Evolutionary conservation across 345 rosid genomes (phyloP).

Genomic region (Cardiospermum halicacabum): DNA sequence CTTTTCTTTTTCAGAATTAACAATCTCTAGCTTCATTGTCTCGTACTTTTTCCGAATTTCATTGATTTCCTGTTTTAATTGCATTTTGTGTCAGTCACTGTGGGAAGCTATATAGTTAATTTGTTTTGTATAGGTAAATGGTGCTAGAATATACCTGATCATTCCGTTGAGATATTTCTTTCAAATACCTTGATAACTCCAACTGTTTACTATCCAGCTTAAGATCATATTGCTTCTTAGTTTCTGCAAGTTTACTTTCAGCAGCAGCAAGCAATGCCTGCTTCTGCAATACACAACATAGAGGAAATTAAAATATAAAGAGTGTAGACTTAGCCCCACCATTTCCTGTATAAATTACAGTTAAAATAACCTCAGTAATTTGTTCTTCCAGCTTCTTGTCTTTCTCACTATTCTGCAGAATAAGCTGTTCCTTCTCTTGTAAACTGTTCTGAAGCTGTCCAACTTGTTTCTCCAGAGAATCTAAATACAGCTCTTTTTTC

Average conservation of each 20-base stretch:
- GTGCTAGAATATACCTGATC: conserved; percentile 58
- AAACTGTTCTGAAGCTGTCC: conserved; percentile 41
- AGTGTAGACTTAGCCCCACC: conserved; percentile 8
- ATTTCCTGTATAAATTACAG: conserved; percentile 2
- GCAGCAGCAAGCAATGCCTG: conserved; percentile 51
- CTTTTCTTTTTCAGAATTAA: conserved; percentile 60
- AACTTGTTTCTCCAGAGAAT: conserved; percentile 55
- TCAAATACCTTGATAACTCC: conserved; percentile 81
- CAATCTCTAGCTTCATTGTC: conserved; percentile 66
- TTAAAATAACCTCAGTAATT: conserved; percentile 47
- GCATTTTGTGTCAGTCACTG: conserved; percentile 12
- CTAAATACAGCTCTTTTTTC: conserved; percentile 38
- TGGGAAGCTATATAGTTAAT: conserved; percentile 6
- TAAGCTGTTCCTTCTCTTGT: conserved; percentile 63
- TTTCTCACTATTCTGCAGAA: conserved; percentile 47
- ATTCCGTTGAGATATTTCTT: conserved; percentile 85
- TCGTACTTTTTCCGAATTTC: conserved; percentile 82
- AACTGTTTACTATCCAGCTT: conserved; percentile 80
- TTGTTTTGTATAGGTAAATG: conserved; percentile 10
- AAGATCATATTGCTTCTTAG: conserved; percentile 60
- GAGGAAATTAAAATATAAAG: conserved; percentile 13
- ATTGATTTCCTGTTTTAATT: conserved; percentile 65
- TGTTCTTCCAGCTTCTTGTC: conserved; percentile 61
- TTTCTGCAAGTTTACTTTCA: conserved; percentile 69
- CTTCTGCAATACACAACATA: conserved; percentile 42